phyloP scores from a whole-genome alignment of 2,329 filamentous ascomycete species.

The Fusarium haematococcum region DNA sequence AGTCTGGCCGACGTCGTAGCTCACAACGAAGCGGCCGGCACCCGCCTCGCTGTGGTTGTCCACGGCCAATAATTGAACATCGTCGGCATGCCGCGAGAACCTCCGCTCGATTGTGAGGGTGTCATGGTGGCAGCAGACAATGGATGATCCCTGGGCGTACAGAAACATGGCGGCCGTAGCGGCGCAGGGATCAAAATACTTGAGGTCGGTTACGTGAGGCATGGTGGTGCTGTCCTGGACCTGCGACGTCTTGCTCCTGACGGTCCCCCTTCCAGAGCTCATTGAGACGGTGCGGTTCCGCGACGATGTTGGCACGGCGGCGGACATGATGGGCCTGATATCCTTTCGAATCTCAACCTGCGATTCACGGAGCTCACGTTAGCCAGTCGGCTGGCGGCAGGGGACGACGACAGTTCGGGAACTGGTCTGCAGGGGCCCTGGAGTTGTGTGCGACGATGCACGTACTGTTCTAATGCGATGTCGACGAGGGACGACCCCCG shows the following conservation, averaged over 20 bases:
- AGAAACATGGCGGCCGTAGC: slow-evolving; percentile 92
- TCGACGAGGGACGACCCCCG: slow-evolving; percentile 46
- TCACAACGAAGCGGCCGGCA: slow-evolving; percentile 87
- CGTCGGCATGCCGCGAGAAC: slow-evolving; percentile 85
- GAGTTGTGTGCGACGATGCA: slow-evolving; percentile 52
- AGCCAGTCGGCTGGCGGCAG: slow-evolving; percentile 41
- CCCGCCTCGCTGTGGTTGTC: slow-evolving; percentile 93
- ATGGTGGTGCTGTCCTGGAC: slow-evolving; percentile 64
- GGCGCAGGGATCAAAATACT: slow-evolving; percentile 85
- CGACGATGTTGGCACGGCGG: slow-evolving; percentile 61
- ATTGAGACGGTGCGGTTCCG: slow-evolving; percentile 71
- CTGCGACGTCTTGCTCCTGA: slow-evolving; percentile 56
- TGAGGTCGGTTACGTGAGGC: slow-evolving; percentile 61
- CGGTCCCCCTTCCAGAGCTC: slow-evolving; percentile 67
- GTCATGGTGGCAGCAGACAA: slow-evolving; percentile 93
- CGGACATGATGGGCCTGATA: slow-evolving; percentile 67
- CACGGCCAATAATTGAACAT: slow-evolving; percentile 85
- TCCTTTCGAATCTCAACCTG: slow-evolving; percentile 44
- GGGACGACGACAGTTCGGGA: slow-evolving; percentile 28
- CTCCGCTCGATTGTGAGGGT: slow-evolving; percentile 88
- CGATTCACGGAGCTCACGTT: slow-evolving; percentile 29
- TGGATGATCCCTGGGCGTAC: slow-evolving; percentile 83
- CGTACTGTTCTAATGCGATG: slow-evolving; percentile 55
- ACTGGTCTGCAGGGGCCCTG: slow-evolving; percentile 39
- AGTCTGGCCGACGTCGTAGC: slow-evolving; percentile 90